Base-by-base conservation (phyloP, 2,329 filamentous ascomycete species). In the Rhinocladiella similis region DNA sequence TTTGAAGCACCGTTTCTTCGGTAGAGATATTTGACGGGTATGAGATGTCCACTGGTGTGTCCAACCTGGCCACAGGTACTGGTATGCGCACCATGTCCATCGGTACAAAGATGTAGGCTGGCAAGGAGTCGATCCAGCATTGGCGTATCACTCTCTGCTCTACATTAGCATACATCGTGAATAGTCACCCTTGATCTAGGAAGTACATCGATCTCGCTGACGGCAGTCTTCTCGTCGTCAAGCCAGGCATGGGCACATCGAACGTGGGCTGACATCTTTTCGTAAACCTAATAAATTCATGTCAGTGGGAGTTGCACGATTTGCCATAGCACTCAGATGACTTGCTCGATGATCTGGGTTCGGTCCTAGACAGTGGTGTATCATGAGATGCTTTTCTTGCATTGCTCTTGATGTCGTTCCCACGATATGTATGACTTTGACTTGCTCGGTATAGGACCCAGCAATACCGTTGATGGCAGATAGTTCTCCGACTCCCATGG, bases 391-490 rank as follows among this genome's bases (percentile, higher is more conserved):
- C 61, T 73, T 70, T 57, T 71, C 72, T 64, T 81, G 78, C 7
- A 77, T 76, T 14, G 71, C 59, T 10, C 77, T 80, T 14, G 73
- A 75, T 1, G 79, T 79, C 27, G 75, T 76, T 7, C 79, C 79
- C 43, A 86, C 84, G 52, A 87, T 85, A 61, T 81, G 79, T 22
- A 88, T 82, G 5, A 82, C 75, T 45, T 74, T 73, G 5, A 79
- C 77, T 71, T 82, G 85, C 68, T 84, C 74, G 1, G 82, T 80
- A 67, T 86, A 87, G 7, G 78, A 70, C 54, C 71, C 71, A 61
- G 63, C 58, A 14, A 68, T 62, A 13, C 65, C 66, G 50, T 68
- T 68, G 53, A 68, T 58, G n/a, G 65, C 63, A 50, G 60, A 64
- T 22, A 77, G 67, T 58, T 79, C 77, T 5, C 82, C 83, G 1